Conservation (phyloP, 2,329 filamentous ascomycete species). For the Chaetothyriales sp. region DNA sequence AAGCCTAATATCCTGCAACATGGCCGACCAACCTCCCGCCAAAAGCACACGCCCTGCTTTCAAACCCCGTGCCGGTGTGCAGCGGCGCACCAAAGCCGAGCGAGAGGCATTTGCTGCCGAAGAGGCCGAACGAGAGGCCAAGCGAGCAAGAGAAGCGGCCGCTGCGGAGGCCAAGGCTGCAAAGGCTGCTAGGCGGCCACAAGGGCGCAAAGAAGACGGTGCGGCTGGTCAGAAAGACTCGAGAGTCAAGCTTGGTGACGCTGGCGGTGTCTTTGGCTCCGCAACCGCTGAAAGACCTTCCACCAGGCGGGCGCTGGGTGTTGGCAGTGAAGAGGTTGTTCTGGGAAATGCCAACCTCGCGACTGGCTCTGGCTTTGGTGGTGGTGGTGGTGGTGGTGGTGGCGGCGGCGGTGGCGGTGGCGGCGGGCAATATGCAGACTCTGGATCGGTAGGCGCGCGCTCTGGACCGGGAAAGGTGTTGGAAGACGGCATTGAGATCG, state of each 20-base stretch:
- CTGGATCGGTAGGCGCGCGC: neutral
- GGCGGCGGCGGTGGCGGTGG: no score
- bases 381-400: no score
- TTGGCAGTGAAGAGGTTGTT: constrained; percentile 2
- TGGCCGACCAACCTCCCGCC: neutral
- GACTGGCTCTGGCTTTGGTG: neutral
- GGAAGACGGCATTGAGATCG: constrained; percentile 25
- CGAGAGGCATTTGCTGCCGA: constrained; percentile 15
- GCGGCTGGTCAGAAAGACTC: constrained; percentile 3
- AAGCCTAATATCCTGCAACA: neutral
- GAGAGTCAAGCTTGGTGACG: constrained; percentile 1
- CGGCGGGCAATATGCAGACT: neutral
- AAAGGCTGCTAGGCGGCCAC: neutral
- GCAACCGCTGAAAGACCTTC: constrained; percentile 4
- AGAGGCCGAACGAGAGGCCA: constrained; percentile 14
- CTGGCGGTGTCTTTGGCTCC: constrained; percentile 14
- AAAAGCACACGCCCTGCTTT: neutral
- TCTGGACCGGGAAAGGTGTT: neutral
- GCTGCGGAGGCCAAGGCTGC: neutral
- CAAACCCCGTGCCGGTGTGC: constrained; percentile 14
- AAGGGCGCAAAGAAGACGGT: neutral
- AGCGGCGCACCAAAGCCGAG: constrained; percentile 16
- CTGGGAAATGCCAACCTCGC: neutral
- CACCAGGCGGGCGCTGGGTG: constrained; percentile 8
- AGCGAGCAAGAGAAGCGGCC: constrained; percentile 8